Conservation (phyloP, 306 rosid species). For the Prunus kanzakura region DNA sequence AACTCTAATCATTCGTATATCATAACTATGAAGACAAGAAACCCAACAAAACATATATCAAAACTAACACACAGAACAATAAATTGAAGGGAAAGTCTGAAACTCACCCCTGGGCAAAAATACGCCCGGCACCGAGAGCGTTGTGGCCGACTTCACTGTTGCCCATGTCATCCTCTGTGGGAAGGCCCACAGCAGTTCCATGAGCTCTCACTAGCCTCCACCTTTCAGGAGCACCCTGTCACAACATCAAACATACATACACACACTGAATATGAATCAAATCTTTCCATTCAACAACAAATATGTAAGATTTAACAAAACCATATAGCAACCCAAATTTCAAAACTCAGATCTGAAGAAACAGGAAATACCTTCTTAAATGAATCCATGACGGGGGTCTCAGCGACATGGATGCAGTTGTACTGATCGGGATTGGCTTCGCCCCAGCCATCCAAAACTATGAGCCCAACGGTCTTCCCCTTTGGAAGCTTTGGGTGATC, state of each 20-base stretch:
- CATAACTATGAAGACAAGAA: not conserved
- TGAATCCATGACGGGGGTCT: constrained; percentile 94
- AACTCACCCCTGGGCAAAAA: constrained; percentile 87
- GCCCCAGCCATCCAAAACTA: constrained; percentile 98
- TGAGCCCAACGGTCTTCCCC: constrained; percentile 70
- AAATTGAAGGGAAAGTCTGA: not conserved
- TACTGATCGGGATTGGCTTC: constrained; percentile 71
- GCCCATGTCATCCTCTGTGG: constrained; percentile 98
- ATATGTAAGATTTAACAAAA: not conserved
- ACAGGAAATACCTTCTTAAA: constrained; percentile 55
- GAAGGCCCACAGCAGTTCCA: constrained; percentile 91
- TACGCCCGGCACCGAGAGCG: constrained; percentile 98
- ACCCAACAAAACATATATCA: not conserved
- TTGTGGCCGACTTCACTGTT: constrained; percentile 99
- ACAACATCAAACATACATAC: not conserved
- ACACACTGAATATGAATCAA: not conserved
- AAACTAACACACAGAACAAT: not conserved
- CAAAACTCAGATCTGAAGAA: not conserved
- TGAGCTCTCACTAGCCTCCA: constrained; percentile 97
- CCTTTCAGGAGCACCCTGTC: constrained; percentile 75
- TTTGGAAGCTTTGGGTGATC: constrained; percentile 97
- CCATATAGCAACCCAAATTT: not conserved
- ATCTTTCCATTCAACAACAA: not conserved
- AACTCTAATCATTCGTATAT: no score
- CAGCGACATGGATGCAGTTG: constrained; percentile 86